Conservation (phyloP, 1,284 basidiomycete species). For the Phylloboletellus chloephorus region DNA sequence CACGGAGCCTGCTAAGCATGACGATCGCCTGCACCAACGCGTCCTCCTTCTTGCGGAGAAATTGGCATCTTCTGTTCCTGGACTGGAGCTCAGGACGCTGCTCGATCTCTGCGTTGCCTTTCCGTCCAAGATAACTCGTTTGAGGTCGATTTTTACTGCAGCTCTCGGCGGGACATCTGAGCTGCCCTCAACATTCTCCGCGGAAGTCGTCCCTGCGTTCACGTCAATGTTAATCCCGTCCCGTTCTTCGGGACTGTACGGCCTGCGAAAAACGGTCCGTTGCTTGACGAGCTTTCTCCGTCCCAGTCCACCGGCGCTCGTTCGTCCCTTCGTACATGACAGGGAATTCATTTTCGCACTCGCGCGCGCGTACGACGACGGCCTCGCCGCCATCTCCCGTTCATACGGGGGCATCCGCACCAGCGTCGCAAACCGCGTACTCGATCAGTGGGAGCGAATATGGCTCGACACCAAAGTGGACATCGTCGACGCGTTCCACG, state of each 20-base stretch:
- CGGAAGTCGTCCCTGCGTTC: conserved; percentile 53
- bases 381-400: conserved; percentile 46
- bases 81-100: conserved; percentile 48
- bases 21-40: conserved; percentile 46
- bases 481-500: conserved; percentile 63
- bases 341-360: conserved; percentile 52
- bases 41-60: conserved; percentile 54
- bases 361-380: conserved; percentile 53
- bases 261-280: conserved; percentile 55
- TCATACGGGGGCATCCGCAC: conserved; percentile 54
- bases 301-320: conserved; percentile 42
- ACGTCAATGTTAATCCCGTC: conserved; percentile 41
- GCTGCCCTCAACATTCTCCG: conserved; percentile 33
- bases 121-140: conserved; percentile 39
- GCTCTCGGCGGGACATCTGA: conserved; percentile 34
- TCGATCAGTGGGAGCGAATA: conserved; percentile 62
- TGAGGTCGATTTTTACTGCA: conserved; percentile 41
- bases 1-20: conserved; percentile 30
- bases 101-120: conserved; percentile 62
- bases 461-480: conserved; percentile 68
- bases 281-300: conserved; percentile 53
- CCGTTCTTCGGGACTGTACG: conserved; percentile 51
- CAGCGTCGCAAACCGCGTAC: conserved; percentile 27
- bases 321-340: conserved; percentile 46
- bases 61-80: conserved; percentile 35